A percentile compares a stretch with the other conserved stretches of the same genome.
Conservation (phyloP, 225 moss, liverwort and hornwort species). For the Straminergon stramineum region DNA sequence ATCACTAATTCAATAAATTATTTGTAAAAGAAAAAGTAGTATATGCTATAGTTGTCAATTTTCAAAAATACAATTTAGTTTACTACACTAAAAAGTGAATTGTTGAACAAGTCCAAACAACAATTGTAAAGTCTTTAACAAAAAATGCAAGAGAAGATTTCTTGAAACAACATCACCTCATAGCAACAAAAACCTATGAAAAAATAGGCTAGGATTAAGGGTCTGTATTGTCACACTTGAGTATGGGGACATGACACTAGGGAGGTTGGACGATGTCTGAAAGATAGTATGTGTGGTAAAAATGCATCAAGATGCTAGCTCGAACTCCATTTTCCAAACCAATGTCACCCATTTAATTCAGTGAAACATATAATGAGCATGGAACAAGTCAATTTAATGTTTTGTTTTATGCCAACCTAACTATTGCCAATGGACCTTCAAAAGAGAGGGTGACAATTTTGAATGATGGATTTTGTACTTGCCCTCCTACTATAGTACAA, state of each 20-base stretch:
- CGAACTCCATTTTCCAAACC: neutral
- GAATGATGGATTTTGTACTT: neutral
- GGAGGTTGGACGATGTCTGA: rapidly evolving
- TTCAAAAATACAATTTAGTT: neutral
- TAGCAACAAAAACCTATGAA: neutral
- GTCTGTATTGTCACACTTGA: rapidly evolving
- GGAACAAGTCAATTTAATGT: neutral
- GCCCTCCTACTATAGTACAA: neutral
- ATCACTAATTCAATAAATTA: neutral
- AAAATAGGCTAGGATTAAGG: neutral
- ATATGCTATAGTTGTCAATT: neutral
- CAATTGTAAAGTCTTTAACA: neutral
- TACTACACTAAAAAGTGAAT: rapidly evolving
- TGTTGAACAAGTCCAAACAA: neutral
- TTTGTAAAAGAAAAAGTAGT: neutral
- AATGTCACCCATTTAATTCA: neutral
- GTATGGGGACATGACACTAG: rapidly evolving
- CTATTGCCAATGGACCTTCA: neutral
- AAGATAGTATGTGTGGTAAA: neutral
- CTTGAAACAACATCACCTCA: neutral
- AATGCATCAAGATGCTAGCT: neutral
- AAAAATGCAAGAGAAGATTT: neutral
- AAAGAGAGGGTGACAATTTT: neutral
- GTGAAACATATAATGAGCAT: neutral
- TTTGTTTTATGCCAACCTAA: neutral